A percentile compares a stretch with the other conserved stretches of the same genome.
These are phyloP conservation scores for Cenchrus americanus DNA, from an alignment of 176 grass and related monocot genomes.

Conservation along the genomic window DNA sequence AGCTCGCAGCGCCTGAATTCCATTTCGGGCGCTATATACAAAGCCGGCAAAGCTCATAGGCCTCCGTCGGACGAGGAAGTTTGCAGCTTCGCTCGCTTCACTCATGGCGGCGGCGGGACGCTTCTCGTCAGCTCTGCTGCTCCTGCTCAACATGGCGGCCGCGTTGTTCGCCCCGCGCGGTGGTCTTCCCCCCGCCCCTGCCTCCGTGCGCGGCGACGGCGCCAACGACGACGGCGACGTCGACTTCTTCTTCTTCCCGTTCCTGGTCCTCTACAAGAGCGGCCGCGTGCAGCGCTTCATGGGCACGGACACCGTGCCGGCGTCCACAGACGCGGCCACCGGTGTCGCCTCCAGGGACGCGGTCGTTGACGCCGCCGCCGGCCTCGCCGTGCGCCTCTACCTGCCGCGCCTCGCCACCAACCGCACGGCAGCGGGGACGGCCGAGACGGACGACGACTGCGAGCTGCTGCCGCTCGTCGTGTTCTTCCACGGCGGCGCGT, in stretches of 20 bases:
- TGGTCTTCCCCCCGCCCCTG: background rate
- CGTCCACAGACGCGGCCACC: slow-evolving; percentile 45
- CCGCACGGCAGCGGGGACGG: background rate
- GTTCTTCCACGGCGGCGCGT: slow-evolving; percentile 76
- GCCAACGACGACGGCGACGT: slow-evolving; percentile 1
- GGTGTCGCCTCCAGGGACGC: slow-evolving; percentile 60
- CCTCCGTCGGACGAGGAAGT: background rate
- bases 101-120: slow-evolving; percentile 40
- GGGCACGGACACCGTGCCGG: slow-evolving; percentile 58
- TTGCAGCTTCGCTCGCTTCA: background rate
- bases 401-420: slow-evolving; percentile 33
- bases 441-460: no score
- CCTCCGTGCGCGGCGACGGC: background rate
- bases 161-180: slow-evolving; percentile 30
- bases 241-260: slow-evolving; percentile 64
- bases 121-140: slow-evolving; percentile 28
- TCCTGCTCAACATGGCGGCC: slow-evolving; percentile 52
- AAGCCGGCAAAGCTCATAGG: background rate
- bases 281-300: slow-evolving; percentile 58
- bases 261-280: slow-evolving; percentile 64
- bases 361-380: slow-evolving; percentile 31
- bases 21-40: background rate
- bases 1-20: background rate
- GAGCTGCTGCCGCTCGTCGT: slow-evolving; percentile 47
- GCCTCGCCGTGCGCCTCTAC: slow-evolving; percentile 64